Base-by-base conservation (phyloP, 2,329 filamentous ascomycete species). In the Aspergillus neotritici region DNA sequence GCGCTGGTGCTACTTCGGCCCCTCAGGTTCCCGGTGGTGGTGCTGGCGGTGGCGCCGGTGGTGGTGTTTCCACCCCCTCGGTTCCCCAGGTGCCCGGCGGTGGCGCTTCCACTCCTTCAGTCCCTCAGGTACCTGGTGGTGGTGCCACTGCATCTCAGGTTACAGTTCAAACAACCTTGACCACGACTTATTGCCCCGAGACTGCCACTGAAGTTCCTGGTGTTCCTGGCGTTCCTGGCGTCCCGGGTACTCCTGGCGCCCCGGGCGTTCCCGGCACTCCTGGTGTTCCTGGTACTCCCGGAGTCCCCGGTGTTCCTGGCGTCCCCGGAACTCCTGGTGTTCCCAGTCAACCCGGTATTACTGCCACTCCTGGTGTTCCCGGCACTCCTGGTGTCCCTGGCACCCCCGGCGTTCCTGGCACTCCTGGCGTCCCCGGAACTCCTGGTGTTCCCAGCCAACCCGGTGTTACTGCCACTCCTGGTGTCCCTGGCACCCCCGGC, bases 151-250 rank as follows among this genome's bases (percentile, higher is more conserved):
- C 35, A 10, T 42, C 44, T 15, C 43, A 46, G 16, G 38, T 42
- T 16, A 50, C 47, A 5, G 34, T 56, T 15, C 33, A 52, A 7
- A 53, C 45, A 14, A 57, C 53, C 13, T 37, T 56, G 14, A 56
- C 53, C 28, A 47, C 52, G 11, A 54, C 50, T 15, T 49, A 48
- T 35, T 56, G 55, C 41, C 43, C 43, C 14, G 35, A 43, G 30
- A 44, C 43, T 33, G 51, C 53, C 25, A 17, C 49, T 45, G 39
- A 16, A 32, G 9, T 10, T 28, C 25, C 41, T 21, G 42, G 32
- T 1, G 17, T 29, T n/a, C 37, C 49, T 34, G 38, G 33, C 37
- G 38, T 36, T 4, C 39, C 17, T 9, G 21, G 21, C 7, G 52
- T 50, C 25, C 15, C 49, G 46, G 37, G 16, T 33, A n/a, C 13